A percentile compares a stretch with the other conserved stretches of the same genome.
These are phyloP conservation scores for Fusarium sp. DNA, from an alignment of 2,329 filamentous ascomycete genomes.

Conservation along the genomic window DNA sequence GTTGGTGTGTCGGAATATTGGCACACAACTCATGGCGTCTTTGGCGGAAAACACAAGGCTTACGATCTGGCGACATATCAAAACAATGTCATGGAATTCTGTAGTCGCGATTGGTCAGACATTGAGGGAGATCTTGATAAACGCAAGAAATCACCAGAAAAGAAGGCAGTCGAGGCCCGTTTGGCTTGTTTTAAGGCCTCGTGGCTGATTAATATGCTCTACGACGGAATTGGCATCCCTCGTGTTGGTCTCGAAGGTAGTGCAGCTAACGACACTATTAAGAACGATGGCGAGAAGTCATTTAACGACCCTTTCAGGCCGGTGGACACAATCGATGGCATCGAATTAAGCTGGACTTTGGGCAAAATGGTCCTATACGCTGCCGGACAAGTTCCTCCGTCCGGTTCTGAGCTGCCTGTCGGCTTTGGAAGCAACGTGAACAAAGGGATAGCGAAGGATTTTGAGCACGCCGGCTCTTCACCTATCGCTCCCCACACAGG, in stretches of 20 bases:
- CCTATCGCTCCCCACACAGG: slow-evolving; percentile 47
- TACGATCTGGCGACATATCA: slow-evolving; percentile 95
- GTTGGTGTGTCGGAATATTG: slow-evolving; percentile 98
- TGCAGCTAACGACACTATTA: slow-evolving; percentile 74
- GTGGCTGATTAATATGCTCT: slow-evolving; percentile 96
- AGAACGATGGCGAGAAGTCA: slow-evolving; percentile 72
- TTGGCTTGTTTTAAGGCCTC: slow-evolving; percentile 98
- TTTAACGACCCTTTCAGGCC: slow-evolving; percentile 90
- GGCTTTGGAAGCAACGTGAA: slow-evolving; percentile 90
- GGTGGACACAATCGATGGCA: slow-evolving; percentile 88
- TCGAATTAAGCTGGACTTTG: slow-evolving; percentile 96
- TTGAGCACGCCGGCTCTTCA: slow-evolving; percentile 79
- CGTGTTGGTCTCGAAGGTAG: slow-evolving; percentile 79
- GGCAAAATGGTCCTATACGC: slow-evolving; percentile 97
- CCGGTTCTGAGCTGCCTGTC: slow-evolving; percentile 72
- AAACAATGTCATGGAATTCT: slow-evolving; percentile 83
- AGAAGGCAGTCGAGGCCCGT: slow-evolving; percentile 80
- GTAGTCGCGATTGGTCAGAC: slow-evolving; percentile 80
- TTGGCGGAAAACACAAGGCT: slow-evolving; percentile 79
- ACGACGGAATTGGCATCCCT: slow-evolving; percentile 95
- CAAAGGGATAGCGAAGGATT: slow-evolving; percentile 74
- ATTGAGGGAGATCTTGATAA: slow-evolving; percentile 73
- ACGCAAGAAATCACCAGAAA: slow-evolving; percentile 78
- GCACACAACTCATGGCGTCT: slow-evolving; percentile 97
- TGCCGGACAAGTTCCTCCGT: slow-evolving; percentile 82